phyloP scores from a whole-genome alignment of 306 rosid species.

The Cucumis hystrix region DNA sequence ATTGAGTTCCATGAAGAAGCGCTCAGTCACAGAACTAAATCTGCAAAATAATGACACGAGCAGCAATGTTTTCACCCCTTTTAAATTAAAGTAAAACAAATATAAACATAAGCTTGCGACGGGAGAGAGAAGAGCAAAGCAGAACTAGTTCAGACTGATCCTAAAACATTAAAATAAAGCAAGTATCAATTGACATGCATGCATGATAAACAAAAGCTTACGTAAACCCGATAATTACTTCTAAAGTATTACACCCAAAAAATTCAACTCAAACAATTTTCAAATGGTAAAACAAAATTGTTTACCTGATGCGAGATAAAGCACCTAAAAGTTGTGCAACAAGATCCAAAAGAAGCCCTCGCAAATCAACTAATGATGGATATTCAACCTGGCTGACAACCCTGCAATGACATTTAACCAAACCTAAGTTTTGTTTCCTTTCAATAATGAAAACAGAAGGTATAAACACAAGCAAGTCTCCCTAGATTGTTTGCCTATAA shows the following conservation, averaged over 20 bases:
- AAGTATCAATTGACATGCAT: neutral
- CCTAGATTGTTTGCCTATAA: neutral
- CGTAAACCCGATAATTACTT: neutral
- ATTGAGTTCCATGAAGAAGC: slow-evolving; percentile 96
- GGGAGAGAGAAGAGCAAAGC: neutral
- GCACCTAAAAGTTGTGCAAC: slow-evolving; percentile 99
- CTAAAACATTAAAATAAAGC: neutral
- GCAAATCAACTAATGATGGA: slow-evolving; percentile 93
- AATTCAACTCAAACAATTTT: neutral
- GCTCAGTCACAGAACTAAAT: slow-evolving; percentile 97
- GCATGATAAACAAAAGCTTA: neutral
- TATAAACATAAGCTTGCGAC: neutral
- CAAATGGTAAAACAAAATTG: neutral
- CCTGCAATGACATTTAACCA: slow-evolving; percentile 47
- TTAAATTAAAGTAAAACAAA: neutral
- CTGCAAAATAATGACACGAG: slow-evolving; percentile 23
- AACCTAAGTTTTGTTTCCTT: slow-evolving; percentile 1
- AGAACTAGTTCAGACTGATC: neutral
- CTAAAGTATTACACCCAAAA: neutral
- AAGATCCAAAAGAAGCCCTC: slow-evolving; percentile 95
- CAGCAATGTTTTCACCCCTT: neutral
- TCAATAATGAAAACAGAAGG: neutral
- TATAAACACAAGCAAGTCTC: neutral
- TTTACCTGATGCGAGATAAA: slow-evolving; percentile 94
- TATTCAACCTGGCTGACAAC: slow-evolving; percentile 98